phyloP scores from a whole-genome alignment of 768 basidiomycete genomes.

The Mycena albidolilacea region DNA sequence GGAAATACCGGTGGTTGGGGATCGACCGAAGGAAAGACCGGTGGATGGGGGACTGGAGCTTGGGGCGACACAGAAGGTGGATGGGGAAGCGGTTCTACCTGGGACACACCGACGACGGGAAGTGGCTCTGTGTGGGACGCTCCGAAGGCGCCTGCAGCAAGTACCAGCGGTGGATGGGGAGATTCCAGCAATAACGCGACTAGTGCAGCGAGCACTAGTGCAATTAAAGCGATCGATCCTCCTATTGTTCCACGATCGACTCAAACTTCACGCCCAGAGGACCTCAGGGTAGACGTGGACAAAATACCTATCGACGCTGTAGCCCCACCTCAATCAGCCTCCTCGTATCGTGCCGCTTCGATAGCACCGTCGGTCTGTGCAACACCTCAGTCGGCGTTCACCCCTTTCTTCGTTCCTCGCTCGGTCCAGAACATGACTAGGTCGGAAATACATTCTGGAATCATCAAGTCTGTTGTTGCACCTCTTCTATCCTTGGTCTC shows the following conservation, averaged over 20 bases:
- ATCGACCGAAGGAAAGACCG: not conserved
- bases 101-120: too few species aligned
- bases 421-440: conserved; percentile 21
- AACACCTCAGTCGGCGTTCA: conserved; percentile 32
- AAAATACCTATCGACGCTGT: conserved; percentile 11
- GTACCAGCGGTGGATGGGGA: not conserved
- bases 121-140: not conserved
- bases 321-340: conserved; percentile 29
- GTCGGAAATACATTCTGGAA: conserved; percentile 24
- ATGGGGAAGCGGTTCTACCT: not conserved
- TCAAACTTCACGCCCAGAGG: not conserved
- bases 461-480: conserved; percentile 30
- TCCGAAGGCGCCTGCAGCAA: not conserved
- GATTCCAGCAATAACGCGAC: not conserved
- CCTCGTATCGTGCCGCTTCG: conserved; percentile 32
- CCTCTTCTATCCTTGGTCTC: not conserved
- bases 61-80: not conserved
- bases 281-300: conserved; percentile 18
- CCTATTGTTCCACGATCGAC: not conserved
- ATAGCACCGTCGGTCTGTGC: conserved; percentile 7
- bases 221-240: not conserved
- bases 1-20: too few species aligned
- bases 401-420: conserved; percentile 19
- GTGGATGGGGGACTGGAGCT: conserved; percentile 5
- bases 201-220: not conserved